Evolutionary conservation across 2,329 filamentous ascomycete genomes (phyloP), one percentile per base, ranked within the genome.

Genomic region (Pseudogymnoascus sp.): DNA sequence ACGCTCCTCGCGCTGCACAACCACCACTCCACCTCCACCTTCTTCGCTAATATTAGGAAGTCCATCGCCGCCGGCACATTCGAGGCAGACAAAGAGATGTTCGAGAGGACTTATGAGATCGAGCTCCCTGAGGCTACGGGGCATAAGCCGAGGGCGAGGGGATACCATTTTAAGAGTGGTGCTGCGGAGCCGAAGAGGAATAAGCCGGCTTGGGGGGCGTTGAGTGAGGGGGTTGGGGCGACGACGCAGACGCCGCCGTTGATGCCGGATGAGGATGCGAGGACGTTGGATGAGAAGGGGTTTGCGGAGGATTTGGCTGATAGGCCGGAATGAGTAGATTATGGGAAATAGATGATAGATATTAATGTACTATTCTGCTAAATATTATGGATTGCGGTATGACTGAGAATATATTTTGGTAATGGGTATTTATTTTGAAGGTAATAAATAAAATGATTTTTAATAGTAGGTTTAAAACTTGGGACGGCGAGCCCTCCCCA

Each of bases 1-100:
- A 90, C 88, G 0, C 81, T 99, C 6, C 80, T 99, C 6, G 93
- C 97, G 74, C 82, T 96, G 3, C 95, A 99, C 77, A 99, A 99
- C 73, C 87, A 96, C 73, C 81, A 86, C 66, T 77, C 89, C 6
- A 75, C 96, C 62, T 81, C 84, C 54, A 71, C 77, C 0, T 96
- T 97, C 77, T 96, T 97, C 74, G 75, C 78, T 0, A 83, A 80
- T 0, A 79, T 96, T 5, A 85, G 93, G 18, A 72, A 75, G 1
- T 86, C 85, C 63, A 87, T 97, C 14, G 73, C 75, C 36, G 74
- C 74, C 0, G 75, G 78, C 1, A 77, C 74, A 0, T 97, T 97
- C 70, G 83, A 85, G 62, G 77, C 78, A 3, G 76, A 74, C 29
- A 75, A 71, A 31, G 68, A 71, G 4, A 68, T 65, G 7, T 87